These are phyloP conservation scores for Baudoinia panamericana DNA, from an alignment of 495 filamentous ascomycete genomes.

Conservation along the genomic window DNA sequence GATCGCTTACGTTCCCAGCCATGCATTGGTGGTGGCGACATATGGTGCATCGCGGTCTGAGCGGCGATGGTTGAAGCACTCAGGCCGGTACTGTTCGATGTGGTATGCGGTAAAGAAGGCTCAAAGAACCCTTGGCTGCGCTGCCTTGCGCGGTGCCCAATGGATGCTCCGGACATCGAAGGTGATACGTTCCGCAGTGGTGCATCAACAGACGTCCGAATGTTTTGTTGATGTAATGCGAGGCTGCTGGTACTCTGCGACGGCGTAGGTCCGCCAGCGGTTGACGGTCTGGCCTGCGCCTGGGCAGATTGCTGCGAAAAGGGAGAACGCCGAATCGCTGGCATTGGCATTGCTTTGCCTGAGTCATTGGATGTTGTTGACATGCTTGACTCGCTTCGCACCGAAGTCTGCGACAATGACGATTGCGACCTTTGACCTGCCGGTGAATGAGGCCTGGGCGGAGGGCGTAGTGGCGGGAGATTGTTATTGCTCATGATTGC, in stretches of 20 bases:
- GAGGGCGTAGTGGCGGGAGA: constrained; percentile 16
- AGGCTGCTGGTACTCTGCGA: constrained; percentile 9
- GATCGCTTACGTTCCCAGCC: constrained; percentile 52
- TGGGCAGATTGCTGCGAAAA: constrained; percentile 8
- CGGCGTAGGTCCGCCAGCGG: constrained; percentile 13
- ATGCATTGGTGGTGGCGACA: constrained; percentile 10
- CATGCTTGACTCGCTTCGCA: constrained; percentile 16
- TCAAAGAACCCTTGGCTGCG: constrained; percentile 86
- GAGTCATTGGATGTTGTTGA: constrained; percentile 20
- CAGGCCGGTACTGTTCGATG: constrained; percentile 36
- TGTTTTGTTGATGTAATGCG: not conserved
- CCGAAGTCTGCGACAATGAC: constrained; percentile 16
- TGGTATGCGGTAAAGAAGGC: constrained; percentile 63
- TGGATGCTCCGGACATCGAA: constrained; percentile 14
- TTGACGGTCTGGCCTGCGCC: constrained; percentile 9
- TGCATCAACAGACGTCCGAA: constrained; percentile 14
- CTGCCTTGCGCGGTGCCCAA: constrained; percentile 36
- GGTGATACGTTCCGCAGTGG: constrained; percentile 7
- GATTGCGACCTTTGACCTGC: constrained; percentile 20
- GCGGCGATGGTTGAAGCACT: constrained; percentile 80
- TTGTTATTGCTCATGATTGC: constrained; percentile 7
- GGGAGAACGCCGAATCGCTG: constrained; percentile 9
- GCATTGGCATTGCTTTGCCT: constrained; percentile 1
- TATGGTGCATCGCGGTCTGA: constrained; percentile 70
- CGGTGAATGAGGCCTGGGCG: constrained; percentile 16